phyloP scores from a whole-genome alignment of 2,329 filamentous ascomycete genomes.

The Exophiala oligosperma region DNA sequence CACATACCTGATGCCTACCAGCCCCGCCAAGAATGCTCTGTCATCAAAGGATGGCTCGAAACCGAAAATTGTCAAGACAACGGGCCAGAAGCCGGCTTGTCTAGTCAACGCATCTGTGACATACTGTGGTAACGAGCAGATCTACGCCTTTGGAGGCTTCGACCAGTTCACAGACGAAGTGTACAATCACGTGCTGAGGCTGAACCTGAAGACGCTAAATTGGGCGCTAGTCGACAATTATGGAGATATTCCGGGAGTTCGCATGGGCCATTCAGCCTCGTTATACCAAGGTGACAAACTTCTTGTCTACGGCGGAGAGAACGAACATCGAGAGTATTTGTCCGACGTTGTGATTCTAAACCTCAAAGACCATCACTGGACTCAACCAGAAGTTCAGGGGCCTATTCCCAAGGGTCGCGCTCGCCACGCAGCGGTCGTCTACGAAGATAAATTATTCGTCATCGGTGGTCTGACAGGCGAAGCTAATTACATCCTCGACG shows the following conservation, averaged over 20 bases:
- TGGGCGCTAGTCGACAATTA: conserved; percentile 99
- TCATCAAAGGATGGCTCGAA: conserved; percentile 60
- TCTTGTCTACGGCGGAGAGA: conserved; percentile 96
- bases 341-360: conserved; percentile 97
- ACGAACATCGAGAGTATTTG: conserved; percentile 93
- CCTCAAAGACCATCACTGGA: conserved; percentile 92
- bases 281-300: conserved; percentile 92
- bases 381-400: conserved; percentile 82
- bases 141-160: conserved; percentile 97
- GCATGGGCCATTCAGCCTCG: conserved; percentile 83
- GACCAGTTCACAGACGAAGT: conserved; percentile 99
- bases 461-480: conserved; percentile 93
- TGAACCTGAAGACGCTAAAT: conserved; percentile 83
- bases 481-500: conserved; percentile 88
- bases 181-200: conserved; percentile 91
- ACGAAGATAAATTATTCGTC: conserved; percentile 96
- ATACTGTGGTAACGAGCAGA: conserved; percentile 96
- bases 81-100: conserved; percentile 83
- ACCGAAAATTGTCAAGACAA: conserved; percentile 76
- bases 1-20: conserved; percentile 89
- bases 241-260: conserved; percentile 41
- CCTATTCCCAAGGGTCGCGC: conserved; percentile 86
- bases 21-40: conserved; percentile 66
- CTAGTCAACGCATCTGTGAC: conserved; percentile 98
- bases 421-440: conserved; percentile 87